Evolutionary conservation across 306 rosid genomes (phyloP), one percentile per base, ranked within the genome.

Genomic region (Parietaria judaica): DNA sequence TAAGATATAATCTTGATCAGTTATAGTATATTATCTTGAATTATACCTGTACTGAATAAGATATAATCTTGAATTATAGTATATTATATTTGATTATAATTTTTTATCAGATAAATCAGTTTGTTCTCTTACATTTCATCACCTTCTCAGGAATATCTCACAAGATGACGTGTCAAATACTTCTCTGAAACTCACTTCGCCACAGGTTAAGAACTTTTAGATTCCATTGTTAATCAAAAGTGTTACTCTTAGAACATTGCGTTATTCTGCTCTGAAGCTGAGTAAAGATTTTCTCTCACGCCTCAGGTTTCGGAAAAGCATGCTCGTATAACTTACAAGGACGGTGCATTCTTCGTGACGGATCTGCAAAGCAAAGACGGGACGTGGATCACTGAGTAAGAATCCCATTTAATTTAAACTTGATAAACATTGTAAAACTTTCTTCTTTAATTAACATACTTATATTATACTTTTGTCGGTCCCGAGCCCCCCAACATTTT

Each of bases 361-460:
- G 99, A 94, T 86, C 68, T 94, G 73, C 12, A 69, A 34, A 88
- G 94, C 48, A 65, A 80, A 61, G 58, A 80, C 70, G 96, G 99
- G 54, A 86, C 96, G 60, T 92, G 99, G 96, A 72, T 92, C 61
- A 54, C 81, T 0, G 79, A 92, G 99, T 88, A 78, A 84, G 98
- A 23, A 23, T 80, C 31, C 31, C 31, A 23, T 23, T 23, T 23
- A 23, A 23, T 23, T 23, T 23, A 23, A 1, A 23, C 31, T 23
- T 23, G 31, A 23, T 23, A 23, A 23, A 23, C 31, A 23, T 23
- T 23, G 31, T 23, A 23, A 23, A 23, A 23, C 31, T 2, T 23
- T 23, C 1, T 23, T 23, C 31, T 23, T 23, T 23, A 23, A 23
- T 1, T 23, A 23, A 23, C 31, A 23, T 0, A 23, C 31, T 23